phyloP scores from a whole-genome alignment of 768 basidiomycete genomes.

The Mycena galopus region DNA sequence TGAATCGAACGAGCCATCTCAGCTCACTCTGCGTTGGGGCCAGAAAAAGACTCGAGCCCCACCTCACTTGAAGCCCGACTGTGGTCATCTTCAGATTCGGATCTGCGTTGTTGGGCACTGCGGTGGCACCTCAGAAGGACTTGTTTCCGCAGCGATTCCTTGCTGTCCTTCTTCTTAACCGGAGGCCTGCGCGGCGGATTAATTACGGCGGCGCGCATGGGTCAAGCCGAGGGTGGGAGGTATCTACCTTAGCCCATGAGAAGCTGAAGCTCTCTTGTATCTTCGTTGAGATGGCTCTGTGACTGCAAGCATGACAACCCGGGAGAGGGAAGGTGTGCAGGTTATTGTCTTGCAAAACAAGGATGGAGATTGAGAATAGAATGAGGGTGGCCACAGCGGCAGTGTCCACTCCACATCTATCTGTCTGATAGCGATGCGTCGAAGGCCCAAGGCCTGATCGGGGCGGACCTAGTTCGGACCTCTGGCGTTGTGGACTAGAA shows the following conservation, averaged over 20 bases:
- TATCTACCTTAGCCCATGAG: background rate
- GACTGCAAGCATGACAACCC: background rate
- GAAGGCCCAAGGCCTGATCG: slow-evolving; percentile 20
- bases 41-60: background rate
- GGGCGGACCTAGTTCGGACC: background rate
- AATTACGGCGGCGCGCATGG: background rate
- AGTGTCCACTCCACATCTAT: background rate
- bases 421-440: background rate
- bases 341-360: background rate
- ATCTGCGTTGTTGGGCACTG: slow-evolving; percentile 5
- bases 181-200: background rate
- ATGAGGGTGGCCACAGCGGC: background rate
- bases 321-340: background rate
- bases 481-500: slow-evolving; percentile 1
- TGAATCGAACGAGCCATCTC: background rate
- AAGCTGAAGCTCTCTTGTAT: slow-evolving; percentile 15
- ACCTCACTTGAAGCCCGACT: background rate
- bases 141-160: slow-evolving; percentile 26
- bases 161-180: background rate
- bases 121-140: slow-evolving; percentile 23
- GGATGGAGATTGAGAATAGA: background rate
- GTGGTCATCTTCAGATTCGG: background rate
- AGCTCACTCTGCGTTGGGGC: background rate
- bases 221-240: background rate
- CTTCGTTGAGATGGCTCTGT: background rate